Base-by-base conservation (phyloP, 75 land plant genomes). In the Selaginella tamariscina region DNA sequence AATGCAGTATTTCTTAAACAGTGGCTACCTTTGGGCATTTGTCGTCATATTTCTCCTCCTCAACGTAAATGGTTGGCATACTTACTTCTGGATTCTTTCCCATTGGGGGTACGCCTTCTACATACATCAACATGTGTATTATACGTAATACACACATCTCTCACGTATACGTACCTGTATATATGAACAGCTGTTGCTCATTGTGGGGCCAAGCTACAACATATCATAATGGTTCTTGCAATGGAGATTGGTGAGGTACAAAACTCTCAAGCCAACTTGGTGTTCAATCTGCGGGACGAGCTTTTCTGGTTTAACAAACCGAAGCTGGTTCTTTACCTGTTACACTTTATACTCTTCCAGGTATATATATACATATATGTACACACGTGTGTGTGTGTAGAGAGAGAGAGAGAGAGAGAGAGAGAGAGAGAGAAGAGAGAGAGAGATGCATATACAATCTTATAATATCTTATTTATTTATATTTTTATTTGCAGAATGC, bases 241-340 rank as follows among this genome's bases (percentile, higher is more conserved):
- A 29, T 56, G 0, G 75, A 68, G 27, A 67, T 82, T 62, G 80
- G 84, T 2, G 81, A 81, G 70, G 80, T 65, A 79, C 85, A 11
- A 85, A 84, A 1, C 77, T 82, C 24, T 76, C 84, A 73, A 85
- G 84, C 26, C 70, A 80, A 33, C 90, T 83, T 21, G 57, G 82
- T 28, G 86, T 81, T 89, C 18, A 73, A 80, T 44, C 88, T 79
- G 22, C 70, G 80, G 22, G 88, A 93, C 60, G 65, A 66, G 2
- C 75, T 89, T 33, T 93, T 93, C 70, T 93, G 98, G 98, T 93
- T 93, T 56, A 29, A 70, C 29, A 54, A 80, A 27, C 98, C 95
- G 26, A 24, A 65, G 15, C 62, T 86, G 13, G 56, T 93, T 33
- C 85, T 93, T 26, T 73, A 69, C 67, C 69, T 89, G 24, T 74